Conservation (phyloP, 768 basidiomycete genomes). For the Pulveroboletus sp. region DNA sequence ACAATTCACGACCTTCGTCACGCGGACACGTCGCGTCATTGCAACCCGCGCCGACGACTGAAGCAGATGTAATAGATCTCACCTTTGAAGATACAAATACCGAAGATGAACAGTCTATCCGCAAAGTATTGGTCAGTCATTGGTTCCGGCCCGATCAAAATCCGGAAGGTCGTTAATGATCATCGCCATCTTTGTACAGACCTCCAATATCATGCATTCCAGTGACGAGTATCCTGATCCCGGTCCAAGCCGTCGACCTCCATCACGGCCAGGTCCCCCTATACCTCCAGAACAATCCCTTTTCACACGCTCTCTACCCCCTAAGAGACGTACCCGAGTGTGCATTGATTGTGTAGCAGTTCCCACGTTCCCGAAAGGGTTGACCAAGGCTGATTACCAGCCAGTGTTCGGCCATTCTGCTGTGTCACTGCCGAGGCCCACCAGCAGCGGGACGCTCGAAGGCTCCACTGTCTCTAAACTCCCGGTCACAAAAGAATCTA, state of each 20-base stretch:
- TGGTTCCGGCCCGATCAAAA: neutral
- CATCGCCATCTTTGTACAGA: neutral
- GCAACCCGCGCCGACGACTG: neutral
- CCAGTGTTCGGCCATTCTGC: neutral
- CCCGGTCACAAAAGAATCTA: neutral
- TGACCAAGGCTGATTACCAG: slow-evolving; percentile 19
- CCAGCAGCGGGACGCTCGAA: neutral
- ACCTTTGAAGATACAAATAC: slow-evolving; percentile 24
- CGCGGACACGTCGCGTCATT: neutral
- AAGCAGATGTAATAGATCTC: slow-evolving; percentile 20
- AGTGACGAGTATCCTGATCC: neutral
- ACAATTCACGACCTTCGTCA: slow-evolving; percentile 3
- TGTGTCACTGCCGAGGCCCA: neutral
- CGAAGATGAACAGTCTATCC: slow-evolving; percentile 13
- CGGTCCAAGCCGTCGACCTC: slow-evolving; percentile 2
- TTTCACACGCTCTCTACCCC: slow-evolving; percentile 26
- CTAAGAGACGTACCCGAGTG: slow-evolving; percentile 7
- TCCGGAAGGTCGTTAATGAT: slow-evolving; percentile 5
- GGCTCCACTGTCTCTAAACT: neutral
- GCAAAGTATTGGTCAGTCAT: slow-evolving; percentile 18
- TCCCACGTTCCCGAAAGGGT: slow-evolving; percentile 20
- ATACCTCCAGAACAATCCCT: slow-evolving; percentile 16
- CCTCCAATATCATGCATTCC: neutral
- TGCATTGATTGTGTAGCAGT: slow-evolving; percentile 17
- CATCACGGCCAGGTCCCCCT: slow-evolving; percentile 2